Evolutionary conservation across 768 basidiomycete species (phyloP).

Genomic region (Termitomyces heimii): DNA sequence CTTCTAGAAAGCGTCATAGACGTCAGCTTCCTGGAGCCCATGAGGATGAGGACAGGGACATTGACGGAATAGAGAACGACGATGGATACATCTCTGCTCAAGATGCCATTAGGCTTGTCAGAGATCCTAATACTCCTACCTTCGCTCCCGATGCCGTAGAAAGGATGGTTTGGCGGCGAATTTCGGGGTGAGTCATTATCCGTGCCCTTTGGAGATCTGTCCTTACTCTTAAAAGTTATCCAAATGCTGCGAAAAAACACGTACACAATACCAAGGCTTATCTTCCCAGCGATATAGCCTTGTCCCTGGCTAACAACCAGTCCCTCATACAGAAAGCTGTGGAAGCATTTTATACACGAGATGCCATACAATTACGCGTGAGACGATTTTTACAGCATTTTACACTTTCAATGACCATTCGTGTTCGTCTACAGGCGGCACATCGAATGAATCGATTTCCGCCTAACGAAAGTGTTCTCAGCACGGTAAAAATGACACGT

Average conservation of each 20-base stretch:
- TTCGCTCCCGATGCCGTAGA: slow-evolving; percentile 58
- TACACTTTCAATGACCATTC: background rate
- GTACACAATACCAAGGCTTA: slow-evolving; percentile 75
- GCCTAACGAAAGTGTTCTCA: slow-evolving; percentile 57
- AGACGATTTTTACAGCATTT: slow-evolving; percentile 18
- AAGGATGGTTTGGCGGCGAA: slow-evolving; percentile 60
- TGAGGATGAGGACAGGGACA: slow-evolving; percentile 46
- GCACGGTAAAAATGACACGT: slow-evolving; percentile 73
- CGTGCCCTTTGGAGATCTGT: background rate
- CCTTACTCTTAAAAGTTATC: slow-evolving; percentile 50
- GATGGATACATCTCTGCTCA: slow-evolving; percentile 48
- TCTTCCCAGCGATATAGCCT: slow-evolving; percentile 75
- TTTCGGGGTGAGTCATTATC: slow-evolving; percentile 44
- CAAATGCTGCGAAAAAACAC: slow-evolving; percentile 55
- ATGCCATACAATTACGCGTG: slow-evolving; percentile 85
- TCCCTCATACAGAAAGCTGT: slow-evolving; percentile 79
- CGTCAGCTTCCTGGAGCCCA: slow-evolving; percentile 36
- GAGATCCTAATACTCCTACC: slow-evolving; percentile 49
- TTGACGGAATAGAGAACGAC: slow-evolving; percentile 25
- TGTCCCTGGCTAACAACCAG: slow-evolving; percentile 57
- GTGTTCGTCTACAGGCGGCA: slow-evolving; percentile 48
- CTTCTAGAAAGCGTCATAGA: slow-evolving; percentile 47
- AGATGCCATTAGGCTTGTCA: slow-evolving; percentile 62
- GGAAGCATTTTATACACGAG: slow-evolving; percentile 93
- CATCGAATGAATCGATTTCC: slow-evolving; percentile 90